Conservation (phyloP, 2,329 filamentous ascomycete genomes). For the Anthostomella pinea region DNA sequence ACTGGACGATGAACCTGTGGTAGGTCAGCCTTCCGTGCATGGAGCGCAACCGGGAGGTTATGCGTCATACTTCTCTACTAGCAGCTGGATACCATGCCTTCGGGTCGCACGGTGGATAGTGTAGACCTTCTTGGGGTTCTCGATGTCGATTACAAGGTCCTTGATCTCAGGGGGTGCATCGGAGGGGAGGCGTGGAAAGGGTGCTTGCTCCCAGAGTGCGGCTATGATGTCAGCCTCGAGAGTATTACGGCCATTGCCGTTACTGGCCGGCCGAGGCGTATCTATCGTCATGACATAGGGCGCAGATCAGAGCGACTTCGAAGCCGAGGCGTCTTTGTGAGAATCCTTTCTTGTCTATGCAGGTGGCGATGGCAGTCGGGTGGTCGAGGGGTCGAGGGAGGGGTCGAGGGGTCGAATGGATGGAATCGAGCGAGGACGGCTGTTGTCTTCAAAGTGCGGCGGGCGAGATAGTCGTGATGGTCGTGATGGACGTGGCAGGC, state of each 20-base stretch:
- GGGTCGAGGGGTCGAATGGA: no score
- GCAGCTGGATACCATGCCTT: constrained; percentile 61
- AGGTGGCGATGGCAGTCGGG: no score
- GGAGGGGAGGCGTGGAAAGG: constrained; percentile 56
- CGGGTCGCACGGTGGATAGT: constrained; percentile 59
- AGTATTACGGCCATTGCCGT: constrained; percentile 30
- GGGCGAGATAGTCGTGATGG: no score
- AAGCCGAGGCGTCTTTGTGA: no score
- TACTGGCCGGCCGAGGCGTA: constrained; percentile 34
- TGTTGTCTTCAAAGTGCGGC: no score
- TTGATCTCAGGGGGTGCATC: constrained; percentile 60
- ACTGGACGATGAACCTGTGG: constrained; percentile 71
- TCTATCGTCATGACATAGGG: constrained; percentile 49
- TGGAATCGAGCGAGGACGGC: no score
- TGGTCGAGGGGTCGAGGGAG: no score
- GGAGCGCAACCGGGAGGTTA: background rate
- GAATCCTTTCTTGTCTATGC: no score
- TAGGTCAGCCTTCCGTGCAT: constrained; percentile 16
- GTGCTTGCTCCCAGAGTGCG: constrained; percentile 60
- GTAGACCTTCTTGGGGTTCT: constrained; percentile 61
- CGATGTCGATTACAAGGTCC: constrained; percentile 54
- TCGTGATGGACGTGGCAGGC: no score
- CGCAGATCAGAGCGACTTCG: no score
- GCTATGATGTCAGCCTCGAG: constrained; percentile 49
- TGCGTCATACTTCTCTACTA: constrained; percentile 61